Percentiles rank a stretch among this genome's conserved stretches.
Evolutionary conservation across 139 green algal genomes (phyloP).

Genomic region (Volvox reticuliferus): DNA sequence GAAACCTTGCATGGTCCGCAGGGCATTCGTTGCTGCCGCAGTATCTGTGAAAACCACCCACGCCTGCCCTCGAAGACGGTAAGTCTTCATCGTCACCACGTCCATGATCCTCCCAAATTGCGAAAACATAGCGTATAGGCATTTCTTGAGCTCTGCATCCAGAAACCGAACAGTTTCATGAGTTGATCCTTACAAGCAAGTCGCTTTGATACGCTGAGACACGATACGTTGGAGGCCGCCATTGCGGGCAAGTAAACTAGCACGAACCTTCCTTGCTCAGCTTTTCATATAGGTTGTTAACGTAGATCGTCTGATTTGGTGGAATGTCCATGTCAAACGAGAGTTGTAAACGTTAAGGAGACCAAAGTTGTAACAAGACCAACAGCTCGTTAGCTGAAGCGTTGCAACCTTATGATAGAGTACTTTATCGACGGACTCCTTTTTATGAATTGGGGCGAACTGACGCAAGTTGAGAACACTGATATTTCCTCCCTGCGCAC

Average conservation of each 20-base stretch:
- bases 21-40: slow-evolving; percentile 83
- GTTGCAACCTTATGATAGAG: too few relatives aligned
- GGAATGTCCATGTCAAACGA: slow-evolving; percentile 66
- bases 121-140: slow-evolving; percentile 93
- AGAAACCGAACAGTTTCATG: background rate
- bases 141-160: slow-evolving; percentile 94
- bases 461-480: too few relatives aligned
- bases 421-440: too few relatives aligned
- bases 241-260: background rate
- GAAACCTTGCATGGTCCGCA: slow-evolving; percentile 95
- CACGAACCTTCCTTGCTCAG: slow-evolving; percentile 88
- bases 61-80: slow-evolving; percentile 92
- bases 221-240: slow-evolving; percentile 6
- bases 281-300: slow-evolving; percentile 97
- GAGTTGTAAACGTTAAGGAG: background rate
- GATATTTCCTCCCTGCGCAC: too few relatives aligned
- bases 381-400: too few relatives aligned
- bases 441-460: too few relatives aligned
- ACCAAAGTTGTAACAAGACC: too few relatives aligned
- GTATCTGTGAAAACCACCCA: slow-evolving; percentile 97
- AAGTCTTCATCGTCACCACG: slow-evolving; percentile 90
- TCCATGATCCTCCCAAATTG: slow-evolving; percentile 98
- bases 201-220: too few relatives aligned
- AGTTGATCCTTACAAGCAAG: background rate
- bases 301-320: slow-evolving; percentile 94